Evolutionary conservation across 192 early-diverging fungal species (phyloP), one percentile per base, ranked within the genome.

Genomic region (Dissophora ornata): DNA sequence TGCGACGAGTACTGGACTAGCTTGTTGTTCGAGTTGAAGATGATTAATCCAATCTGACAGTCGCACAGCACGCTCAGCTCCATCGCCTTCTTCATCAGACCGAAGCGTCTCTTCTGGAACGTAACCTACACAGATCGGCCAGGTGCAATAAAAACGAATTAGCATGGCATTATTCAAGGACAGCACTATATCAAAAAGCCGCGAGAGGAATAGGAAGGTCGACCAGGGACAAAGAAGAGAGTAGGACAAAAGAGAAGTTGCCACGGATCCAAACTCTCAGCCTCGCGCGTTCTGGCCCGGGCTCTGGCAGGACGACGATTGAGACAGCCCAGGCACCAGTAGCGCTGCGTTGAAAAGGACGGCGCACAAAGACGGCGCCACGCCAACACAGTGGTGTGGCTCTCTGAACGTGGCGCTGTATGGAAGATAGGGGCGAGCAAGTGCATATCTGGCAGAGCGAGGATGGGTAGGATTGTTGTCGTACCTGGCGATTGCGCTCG

Each of bases 61-160:
- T 93, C 94, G 86, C 97, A 98, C 4, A 98, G 82, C 7, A 97
- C 95, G 58, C 89, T 91, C 38, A 98, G 86, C 79, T 98, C 97
- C 81, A 95, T 95, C 0, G 97, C 96, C 80, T 98, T 98, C 73
- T 98, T 98, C 89, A 97, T 93, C 61, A 98, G 83, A 16, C 97
- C 97, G 30, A 89, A 89, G 68, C 97, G 94, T 69, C 97, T 83
- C 83, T 98, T 98, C 50, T 93, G 83, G 80, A 98, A 97, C 15
- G 97, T 98, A 45, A 92, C 92, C 93, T 94, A 69, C 9, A 15
- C 47, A 44, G 18, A 33, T 49, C 34, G 10, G 16, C 32, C 44
- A 46, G n/a, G n/a, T n/a, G n/a, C n/a, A n/a, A n/a, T n/a, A n/a
- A n/a, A n/a, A n/a, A n/a, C n/a, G n/a, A n/a, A n/a, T n/a, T n/a